A percentile compares a stretch with the other conserved stretches of the same genome.
Evolutionary conservation across 2,329 filamentous ascomycete species (phyloP).

Genomic region (Juglanconis juglandina): DNA sequence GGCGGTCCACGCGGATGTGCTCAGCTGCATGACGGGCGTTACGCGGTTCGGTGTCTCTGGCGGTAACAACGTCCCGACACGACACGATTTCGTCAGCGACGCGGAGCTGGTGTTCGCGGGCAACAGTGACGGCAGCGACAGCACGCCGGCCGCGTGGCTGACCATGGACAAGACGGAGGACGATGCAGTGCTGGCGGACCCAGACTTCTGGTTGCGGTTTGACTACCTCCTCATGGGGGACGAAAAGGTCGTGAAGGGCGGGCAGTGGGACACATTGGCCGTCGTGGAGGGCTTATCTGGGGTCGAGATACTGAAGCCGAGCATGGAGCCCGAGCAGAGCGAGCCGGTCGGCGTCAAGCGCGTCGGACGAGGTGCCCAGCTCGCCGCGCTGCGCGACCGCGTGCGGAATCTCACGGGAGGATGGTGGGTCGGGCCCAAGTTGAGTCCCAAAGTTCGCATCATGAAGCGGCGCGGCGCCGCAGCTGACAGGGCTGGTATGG

Average conservation of each 20-base stretch:
- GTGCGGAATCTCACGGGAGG: slow-evolving; percentile 51
- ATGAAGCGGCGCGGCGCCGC: slow-evolving; percentile 31
- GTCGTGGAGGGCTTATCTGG: slow-evolving; percentile 58
- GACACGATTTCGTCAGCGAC: slow-evolving; percentile 26
- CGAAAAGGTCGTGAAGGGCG: slow-evolving; percentile 41
- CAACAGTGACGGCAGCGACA: slow-evolving; percentile 4
- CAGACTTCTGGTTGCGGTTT: slow-evolving; percentile 60
- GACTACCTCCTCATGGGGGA: slow-evolving; percentile 61
- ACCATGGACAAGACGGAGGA: slow-evolving; percentile 64
- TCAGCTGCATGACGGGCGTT: slow-evolving; percentile 68
- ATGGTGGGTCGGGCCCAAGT: slow-evolving; percentile 63
- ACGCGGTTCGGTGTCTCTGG: slow-evolving; percentile 57
- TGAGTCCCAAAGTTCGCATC: slow-evolving; percentile 54
- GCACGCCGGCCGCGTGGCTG: slow-evolving; percentile 20
- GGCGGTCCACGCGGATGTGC: slow-evolving; percentile 60
- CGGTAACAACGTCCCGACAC: slow-evolving; percentile 32
- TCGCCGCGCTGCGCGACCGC: slow-evolving; percentile 36
- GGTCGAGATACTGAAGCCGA: slow-evolving; percentile 54
- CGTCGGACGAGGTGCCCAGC: slow-evolving; percentile 42
- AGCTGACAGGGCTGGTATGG: not conserved
- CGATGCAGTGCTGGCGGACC: slow-evolving; percentile 36
- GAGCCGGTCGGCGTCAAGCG: slow-evolving; percentile 26
- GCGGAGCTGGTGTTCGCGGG: not conserved
- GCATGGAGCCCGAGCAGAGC: slow-evolving; percentile 26
- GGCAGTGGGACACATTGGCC: slow-evolving; percentile 54